Evolutionary conservation across 2,329 filamentous ascomycete genomes (phyloP), one percentile per base, ranked within the genome.

Genomic region (Bipolaris cookei): DNA sequence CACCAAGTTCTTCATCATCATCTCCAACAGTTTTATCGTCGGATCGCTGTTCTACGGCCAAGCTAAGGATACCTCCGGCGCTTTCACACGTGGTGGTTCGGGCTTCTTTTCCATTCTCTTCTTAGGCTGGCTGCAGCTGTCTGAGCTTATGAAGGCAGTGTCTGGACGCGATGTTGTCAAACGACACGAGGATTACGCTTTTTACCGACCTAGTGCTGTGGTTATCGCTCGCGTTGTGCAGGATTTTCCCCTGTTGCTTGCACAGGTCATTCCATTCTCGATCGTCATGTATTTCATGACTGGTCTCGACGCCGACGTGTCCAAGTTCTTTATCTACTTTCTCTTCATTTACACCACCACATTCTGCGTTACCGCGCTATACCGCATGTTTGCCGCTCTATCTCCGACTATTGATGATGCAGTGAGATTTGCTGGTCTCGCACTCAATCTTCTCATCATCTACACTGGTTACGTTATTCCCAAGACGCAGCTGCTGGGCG

Each of bases 1-100:
- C 73, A 94, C 90, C 38, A 95, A 94, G 64, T 83, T 90, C 57
- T 90, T 92, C 76, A 91, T 92, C 71, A 90, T 92, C 66, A 77
- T 94, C 55, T 84, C 88, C 55, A 90, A 91, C 72, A 84, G 77
- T 53, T 81, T 96, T 8, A 90, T 96, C 59, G 88, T 93, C 51
- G 89, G 90, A 1, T 91, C 88, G 2, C 81, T 95, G 16, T 95
- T 95, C 77, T 91, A 92, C 67, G 90, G 86, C 11, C 81, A 88
- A 69, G 77, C 84, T 0, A 67, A 82, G 4, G 80, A 84, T 65
- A 88, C 86, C 1, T 80, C 78, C 38, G 87, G 87, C 34, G 84
- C 86, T 11, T 90, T 90, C 72, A 78, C 82, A 4, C 81, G 87
- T 63, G 85, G 87, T 6, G 87, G 88, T 71, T 80, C 83, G 6